Percentiles rank a stretch among this genome's conserved stretches.
Conservation (phyloP, 2,329 filamentous ascomycete species). For the Penicillium crustosum region DNA sequence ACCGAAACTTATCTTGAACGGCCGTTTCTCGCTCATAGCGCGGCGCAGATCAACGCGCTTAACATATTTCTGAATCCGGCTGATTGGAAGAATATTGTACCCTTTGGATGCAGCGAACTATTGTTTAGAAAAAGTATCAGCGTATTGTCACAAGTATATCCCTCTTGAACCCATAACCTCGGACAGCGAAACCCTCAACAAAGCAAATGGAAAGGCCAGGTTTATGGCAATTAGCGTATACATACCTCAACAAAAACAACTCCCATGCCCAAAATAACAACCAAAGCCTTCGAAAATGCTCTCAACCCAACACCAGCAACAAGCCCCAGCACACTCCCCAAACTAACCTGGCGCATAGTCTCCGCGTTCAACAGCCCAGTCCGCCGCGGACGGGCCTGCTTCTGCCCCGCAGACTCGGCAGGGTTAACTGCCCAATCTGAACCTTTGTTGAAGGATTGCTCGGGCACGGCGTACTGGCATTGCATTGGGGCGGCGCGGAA, state of each 20-base stretch:
- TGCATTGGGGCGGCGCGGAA: conserved; percentile 37
- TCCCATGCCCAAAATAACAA: conserved; percentile 45
- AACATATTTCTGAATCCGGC: conserved; percentile 43
- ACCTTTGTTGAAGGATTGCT: conserved; percentile 8
- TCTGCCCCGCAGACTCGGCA: conserved; percentile 24
- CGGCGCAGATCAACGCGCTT: conserved; percentile 43
- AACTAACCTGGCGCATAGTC: conserved; percentile 46
- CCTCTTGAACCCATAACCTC: not conserved
- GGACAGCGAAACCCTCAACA: not conserved
- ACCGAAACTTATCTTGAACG: conserved; percentile 50
- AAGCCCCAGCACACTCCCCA: conserved; percentile 48
- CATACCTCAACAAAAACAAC: conserved; percentile 47
- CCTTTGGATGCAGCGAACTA: conserved; percentile 49
- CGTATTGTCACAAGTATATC: not conserved
- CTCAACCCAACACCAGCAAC: conserved; percentile 45
- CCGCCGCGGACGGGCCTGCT: conserved; percentile 25
- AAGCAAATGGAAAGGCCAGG: not conserved
- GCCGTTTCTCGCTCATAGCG: conserved; percentile 40
- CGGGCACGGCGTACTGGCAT: conserved; percentile 37
- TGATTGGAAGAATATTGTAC: conserved; percentile 46
- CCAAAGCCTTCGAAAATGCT: conserved; percentile 46
- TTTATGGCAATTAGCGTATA: not conserved
- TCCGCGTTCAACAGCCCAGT: conserved; percentile 32
- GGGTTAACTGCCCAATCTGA: conserved; percentile 29
- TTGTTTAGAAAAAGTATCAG: not conserved